These are phyloP conservation scores for Linderina pennispora DNA, from an alignment of 192 early-diverging fungal genomes.

Conservation along the genomic window DNA sequence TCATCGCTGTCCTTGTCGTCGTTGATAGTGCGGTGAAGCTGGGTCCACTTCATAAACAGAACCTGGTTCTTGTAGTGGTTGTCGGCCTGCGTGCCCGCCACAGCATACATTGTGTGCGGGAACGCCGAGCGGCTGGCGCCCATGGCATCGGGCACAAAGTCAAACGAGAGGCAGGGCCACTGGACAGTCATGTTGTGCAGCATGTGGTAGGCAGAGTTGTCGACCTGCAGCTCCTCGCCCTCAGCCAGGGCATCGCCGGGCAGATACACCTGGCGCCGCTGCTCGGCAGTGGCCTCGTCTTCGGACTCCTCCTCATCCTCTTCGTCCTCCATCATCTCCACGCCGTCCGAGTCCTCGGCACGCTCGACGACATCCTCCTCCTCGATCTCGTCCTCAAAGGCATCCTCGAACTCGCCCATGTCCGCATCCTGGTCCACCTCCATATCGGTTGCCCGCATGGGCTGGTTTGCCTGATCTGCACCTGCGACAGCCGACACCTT, in stretches of 20 bases:
- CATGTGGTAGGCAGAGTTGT: conserved; percentile 95
- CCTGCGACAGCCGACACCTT: conserved; percentile 26
- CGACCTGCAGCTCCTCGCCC: conserved; percentile 89
- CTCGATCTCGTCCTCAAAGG: conserved; percentile 86
- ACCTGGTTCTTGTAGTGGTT: conserved; percentile 79
- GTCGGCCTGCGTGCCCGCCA: conserved; percentile 91
- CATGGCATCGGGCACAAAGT: conserved; percentile 83
- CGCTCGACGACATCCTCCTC: conserved; percentile 60
- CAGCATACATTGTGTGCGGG: conserved; percentile 88
- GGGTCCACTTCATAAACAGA: conserved; percentile 92
- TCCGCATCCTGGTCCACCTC: conserved; percentile 37
- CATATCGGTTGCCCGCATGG: conserved; percentile 18
- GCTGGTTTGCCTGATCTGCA: conserved; percentile 11
- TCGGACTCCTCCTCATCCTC: conserved; percentile 49
- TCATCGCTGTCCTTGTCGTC: conserved; percentile 73
- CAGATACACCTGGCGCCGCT: conserved; percentile 72
- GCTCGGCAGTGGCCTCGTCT: conserved; percentile 52
- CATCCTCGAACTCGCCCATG: conserved; percentile 76
- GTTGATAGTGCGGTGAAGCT: conserved; percentile 87
- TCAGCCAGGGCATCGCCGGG: conserved; percentile 83
- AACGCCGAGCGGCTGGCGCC: conserved; percentile 75
- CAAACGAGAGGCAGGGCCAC: conserved; percentile 97
- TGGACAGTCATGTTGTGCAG: conserved; percentile 87
- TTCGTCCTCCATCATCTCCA: conserved; percentile 34
- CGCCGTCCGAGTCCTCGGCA: conserved; percentile 59